Base-by-base conservation (phyloP, 495 filamentous ascomycete species). In the Podospora fimiseda region DNA sequence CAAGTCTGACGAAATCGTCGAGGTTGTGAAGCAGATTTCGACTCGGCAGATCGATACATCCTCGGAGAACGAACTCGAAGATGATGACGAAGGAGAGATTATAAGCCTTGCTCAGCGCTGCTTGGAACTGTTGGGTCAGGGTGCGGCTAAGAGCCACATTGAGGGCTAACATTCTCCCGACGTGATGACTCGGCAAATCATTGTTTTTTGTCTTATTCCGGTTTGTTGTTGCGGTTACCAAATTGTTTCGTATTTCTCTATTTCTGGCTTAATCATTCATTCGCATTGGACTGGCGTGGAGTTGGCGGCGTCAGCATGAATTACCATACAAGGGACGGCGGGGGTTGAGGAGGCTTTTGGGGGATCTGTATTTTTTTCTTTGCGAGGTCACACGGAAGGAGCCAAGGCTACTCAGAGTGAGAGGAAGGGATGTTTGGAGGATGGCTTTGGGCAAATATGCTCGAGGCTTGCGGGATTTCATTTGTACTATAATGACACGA, bases 71-170 rank as follows among this genome's bases (percentile, higher is more conserved):
- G 93, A 96, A 50, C 86, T 88, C 36, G 84, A 80, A 22, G 91
- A 96, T 58, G 87, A 85, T 55, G 83, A 89, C 47, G 90, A 96
- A 58, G 88, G 87, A 15, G 93, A 98, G 68, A 91, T 97, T 24
- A 87, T 97, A 55, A 88, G 84, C 52, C 80, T 98, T 59, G 93
- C 93, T 21, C 85, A 90, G 48, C 82, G 91, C 46, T 96, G 88
- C 68, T 73, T 94, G 36, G 91, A 95, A 68, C 76, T 95, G 21
- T 75, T 96, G n/a, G 84, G 85, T 16, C 81, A 83, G 60, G 69
- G 71, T 53, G 65, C 58, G 56, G 65, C 69, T 13, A 80, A 80
- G 65, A 70, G 65, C 15, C 78, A 81, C 53, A 81, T 81, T 58
- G 78, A 81, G 59, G 77, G 77, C 48, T 80, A 53, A 72, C 21